Percentiles rank a stretch among this genome's conserved stretches.
Evolutionary conservation across 106 monocot genomes (phyloP).

Genomic region (Ottelia alismoides): DNA sequence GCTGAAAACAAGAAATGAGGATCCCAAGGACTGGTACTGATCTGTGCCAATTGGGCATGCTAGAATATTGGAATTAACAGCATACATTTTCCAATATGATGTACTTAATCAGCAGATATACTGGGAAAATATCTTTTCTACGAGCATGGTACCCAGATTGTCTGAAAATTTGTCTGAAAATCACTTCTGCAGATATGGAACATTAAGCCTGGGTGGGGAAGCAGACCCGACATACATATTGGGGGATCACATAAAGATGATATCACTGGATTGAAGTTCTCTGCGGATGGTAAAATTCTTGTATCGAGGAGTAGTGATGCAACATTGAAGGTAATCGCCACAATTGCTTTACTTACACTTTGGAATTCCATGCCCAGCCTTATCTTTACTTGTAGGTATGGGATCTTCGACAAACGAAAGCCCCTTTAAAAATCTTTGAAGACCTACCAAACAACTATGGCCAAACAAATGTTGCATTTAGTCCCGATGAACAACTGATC

Average conservation of each 20-base stretch:
- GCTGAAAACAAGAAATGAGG: too few relatives aligned
- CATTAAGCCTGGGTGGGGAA: constrained; percentile 95
- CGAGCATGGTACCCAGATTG: too few relatives aligned
- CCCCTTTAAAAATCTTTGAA: constrained; percentile 66
- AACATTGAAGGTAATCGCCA: constrained; percentile 63
- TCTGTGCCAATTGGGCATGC: too few relatives aligned
- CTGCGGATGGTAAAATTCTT: constrained; percentile 64
- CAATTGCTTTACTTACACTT: too few relatives aligned
- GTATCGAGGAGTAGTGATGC: constrained; percentile 87
- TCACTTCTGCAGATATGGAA: constrained; percentile 59
- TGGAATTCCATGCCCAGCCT: background rate
- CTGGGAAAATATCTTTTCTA: too few relatives aligned
- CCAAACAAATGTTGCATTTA: constrained; percentile 90
- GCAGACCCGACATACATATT: constrained; percentile 89
- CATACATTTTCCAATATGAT: too few relatives aligned
- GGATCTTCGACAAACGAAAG: constrained; percentile 81
- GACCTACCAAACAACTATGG: constrained; percentile 86
- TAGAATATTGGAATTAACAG: too few relatives aligned
- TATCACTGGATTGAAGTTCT: constrained; percentile 90
- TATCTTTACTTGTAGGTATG: constrained; percentile 42
- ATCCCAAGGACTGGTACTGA: too few relatives aligned
- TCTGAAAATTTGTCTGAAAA: too few relatives aligned
- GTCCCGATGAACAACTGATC: constrained; percentile 89
- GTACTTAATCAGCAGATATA: too few relatives aligned
- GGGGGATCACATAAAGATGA: constrained; percentile 77